Conservation (phyloP, 768 basidiomycete species). For the Daedalea quercina region DNA sequence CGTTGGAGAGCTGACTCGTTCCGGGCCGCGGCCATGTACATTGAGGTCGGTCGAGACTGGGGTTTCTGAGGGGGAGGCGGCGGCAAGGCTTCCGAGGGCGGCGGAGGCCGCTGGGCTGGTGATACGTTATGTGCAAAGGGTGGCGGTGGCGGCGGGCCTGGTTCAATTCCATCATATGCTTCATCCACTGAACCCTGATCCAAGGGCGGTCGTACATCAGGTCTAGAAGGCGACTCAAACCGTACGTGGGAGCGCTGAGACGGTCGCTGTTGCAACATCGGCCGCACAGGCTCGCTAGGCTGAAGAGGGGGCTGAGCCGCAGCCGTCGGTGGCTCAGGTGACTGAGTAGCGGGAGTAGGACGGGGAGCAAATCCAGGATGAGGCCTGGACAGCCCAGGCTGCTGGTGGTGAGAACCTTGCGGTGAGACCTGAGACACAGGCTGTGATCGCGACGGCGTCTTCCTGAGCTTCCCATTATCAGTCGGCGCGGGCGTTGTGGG, state of each 20-base stretch:
- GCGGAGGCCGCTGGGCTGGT: neutral
- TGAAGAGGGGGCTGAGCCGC: neutral
- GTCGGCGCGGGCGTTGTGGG: neutral
- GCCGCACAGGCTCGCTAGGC: neutral
- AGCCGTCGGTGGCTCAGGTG: neutral
- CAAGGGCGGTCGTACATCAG: conserved; percentile 1
- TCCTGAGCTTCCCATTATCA: neutral
- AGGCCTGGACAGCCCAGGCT: neutral
- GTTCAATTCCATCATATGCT: neutral
- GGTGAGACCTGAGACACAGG: neutral
- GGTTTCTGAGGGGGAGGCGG: neutral
- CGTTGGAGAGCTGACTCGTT: conserved; percentile 4
- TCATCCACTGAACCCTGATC: conserved; percentile 1
- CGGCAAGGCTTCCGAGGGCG: neutral
- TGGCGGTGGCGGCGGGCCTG: neutral
- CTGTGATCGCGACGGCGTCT: neutral
- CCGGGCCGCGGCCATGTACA: neutral
- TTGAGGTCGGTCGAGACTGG: neutral
- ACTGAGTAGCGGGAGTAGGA: neutral
- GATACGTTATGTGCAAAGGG: neutral
- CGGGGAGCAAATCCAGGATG: neutral
- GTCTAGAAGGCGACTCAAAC: conserved; percentile 1
- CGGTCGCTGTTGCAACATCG: neutral
- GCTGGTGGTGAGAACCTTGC: neutral
- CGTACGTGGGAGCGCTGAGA: conserved; percentile 1